A percentile compares a stretch with the other conserved stretches of the same genome.
Evolutionary conservation across 768 basidiomycete species (phyloP).

Genomic region (Tulasnella calospora): DNA sequence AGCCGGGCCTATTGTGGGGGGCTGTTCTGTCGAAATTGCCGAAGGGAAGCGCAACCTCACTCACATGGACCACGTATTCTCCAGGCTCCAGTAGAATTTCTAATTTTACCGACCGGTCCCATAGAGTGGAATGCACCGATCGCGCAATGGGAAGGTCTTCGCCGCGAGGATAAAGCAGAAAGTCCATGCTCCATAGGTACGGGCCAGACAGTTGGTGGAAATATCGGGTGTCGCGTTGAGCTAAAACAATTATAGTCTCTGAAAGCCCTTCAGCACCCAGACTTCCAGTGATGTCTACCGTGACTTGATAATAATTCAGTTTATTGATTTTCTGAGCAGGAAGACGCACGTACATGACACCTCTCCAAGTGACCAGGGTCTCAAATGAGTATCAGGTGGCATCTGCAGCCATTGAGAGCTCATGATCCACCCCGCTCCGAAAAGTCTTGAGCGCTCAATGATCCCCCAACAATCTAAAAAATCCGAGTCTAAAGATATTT

Average conservation of each 20-base stretch:
- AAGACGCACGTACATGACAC: conserved; percentile 44
- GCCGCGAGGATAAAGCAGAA: conserved; percentile 44
- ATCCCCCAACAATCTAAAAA: conserved; percentile 38
- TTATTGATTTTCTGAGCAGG: background rate
- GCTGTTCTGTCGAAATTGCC: background rate
- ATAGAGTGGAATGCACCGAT: conserved; percentile 30
- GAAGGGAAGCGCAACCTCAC: background rate
- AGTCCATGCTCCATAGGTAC: conserved; percentile 49
- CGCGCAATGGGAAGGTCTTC: background rate
- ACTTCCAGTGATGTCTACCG: conserved; percentile 47
- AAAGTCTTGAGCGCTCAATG: conserved; percentile 46
- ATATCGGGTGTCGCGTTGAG: conserved; percentile 49
- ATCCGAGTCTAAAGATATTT: conserved; percentile 25
- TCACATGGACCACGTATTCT: conserved; percentile 37
- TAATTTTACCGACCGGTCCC: conserved; percentile 32
- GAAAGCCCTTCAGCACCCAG: conserved; percentile 43
- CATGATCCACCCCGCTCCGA: conserved; percentile 48
- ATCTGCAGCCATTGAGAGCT: conserved; percentile 49
- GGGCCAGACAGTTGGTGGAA: conserved; percentile 46
- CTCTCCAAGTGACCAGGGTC: conserved; percentile 53
- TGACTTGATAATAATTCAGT: conserved; percentile 38
- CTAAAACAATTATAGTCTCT: conserved; percentile 48
- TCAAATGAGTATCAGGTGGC: conserved; percentile 33
- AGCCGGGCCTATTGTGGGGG: background rate
- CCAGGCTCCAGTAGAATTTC: conserved; percentile 31